Conservation (phyloP, 306 rosid species). For the Gastrolobium villosum region DNA sequence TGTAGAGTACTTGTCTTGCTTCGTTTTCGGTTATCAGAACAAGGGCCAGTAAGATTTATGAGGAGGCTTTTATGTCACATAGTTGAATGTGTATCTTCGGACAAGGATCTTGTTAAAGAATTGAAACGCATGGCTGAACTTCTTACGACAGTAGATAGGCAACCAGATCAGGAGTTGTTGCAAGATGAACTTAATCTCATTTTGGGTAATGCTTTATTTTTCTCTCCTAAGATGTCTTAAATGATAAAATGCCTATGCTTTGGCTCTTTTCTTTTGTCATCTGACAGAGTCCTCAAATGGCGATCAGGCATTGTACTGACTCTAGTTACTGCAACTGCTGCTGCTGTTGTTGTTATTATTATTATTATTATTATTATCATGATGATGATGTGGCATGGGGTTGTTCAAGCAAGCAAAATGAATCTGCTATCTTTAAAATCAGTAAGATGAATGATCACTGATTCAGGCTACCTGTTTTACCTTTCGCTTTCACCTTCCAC, state of each 20-base stretch:
- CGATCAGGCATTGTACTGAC: not conserved
- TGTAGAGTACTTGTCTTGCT: conserved; percentile 75
- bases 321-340: not conserved
- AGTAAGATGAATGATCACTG: not conserved
- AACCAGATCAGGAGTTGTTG: conserved; percentile 64
- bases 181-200: conserved; percentile 61
- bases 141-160: conserved; percentile 62
- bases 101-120: conserved; percentile 61
- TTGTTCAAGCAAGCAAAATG: conserved; percentile 30
- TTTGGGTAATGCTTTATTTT: conserved; percentile 48
- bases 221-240: conserved; percentile 22
- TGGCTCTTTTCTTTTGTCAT: conserved; percentile 1
- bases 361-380: not conserved
- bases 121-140: conserved; percentile 69
- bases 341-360: not conserved
- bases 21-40: conserved; percentile 79
- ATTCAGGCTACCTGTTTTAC: not conserved
- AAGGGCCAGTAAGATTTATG: conserved; percentile 74
- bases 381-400: not conserved
- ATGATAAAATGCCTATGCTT: not conserved
- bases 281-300: conserved; percentile 8
- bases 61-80: conserved; percentile 64
- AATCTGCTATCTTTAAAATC: not conserved
- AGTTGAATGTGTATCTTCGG: conserved; percentile 54
- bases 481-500: not conserved